Base-by-base conservation (phyloP, 169 alveolate genomes). In the Cryptosporidium tyzzeri region DNA sequence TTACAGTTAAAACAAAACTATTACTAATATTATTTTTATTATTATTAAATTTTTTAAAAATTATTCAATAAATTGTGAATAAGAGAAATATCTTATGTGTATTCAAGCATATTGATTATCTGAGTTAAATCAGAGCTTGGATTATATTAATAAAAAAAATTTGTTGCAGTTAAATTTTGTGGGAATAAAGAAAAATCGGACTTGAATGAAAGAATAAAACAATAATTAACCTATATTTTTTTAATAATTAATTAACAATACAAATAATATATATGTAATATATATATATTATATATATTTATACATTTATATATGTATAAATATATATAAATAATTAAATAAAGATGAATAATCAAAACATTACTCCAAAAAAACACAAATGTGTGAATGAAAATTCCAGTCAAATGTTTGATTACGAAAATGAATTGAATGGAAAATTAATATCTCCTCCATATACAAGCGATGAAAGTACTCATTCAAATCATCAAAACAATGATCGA, bases 361-460 rank as follows among this genome's bases (percentile, higher is more conserved):
- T 65, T 3, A 65, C 71, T 3, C 71, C 71, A 65, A 65, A 65
- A 35, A 65, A 65, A 16, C 69, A 50, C 31, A 29, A 33, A 44
- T 71, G 29, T 16, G 18, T n/a, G 29, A 69, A 37, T n/a, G 67
- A 45, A 26, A 35, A 50, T 18, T 23, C 37, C 23, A 16, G 45
- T 31, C 50, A 71, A 50, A 48, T 50, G 18, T 10, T 71, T 35
- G 26, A 55, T 21, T 71, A n/a, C 37, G 85, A 71, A 16, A 26
- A 33, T 44, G 71, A 59, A 18, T 29, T 73, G 23, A 53, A 73
- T 59, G 51, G 35, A 16, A 73, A 73, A 41, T 33, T 55, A 37
- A 29, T 58, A 58, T 73, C 86, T 23, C 8, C 67, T 37, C 86
- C 89, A 37, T 80, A 31, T 80, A 62, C 89, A 80, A 62, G 55